Base-by-base conservation (phyloP, 352 stramenopile species). In the Elongisporangium prolatum region DNA sequence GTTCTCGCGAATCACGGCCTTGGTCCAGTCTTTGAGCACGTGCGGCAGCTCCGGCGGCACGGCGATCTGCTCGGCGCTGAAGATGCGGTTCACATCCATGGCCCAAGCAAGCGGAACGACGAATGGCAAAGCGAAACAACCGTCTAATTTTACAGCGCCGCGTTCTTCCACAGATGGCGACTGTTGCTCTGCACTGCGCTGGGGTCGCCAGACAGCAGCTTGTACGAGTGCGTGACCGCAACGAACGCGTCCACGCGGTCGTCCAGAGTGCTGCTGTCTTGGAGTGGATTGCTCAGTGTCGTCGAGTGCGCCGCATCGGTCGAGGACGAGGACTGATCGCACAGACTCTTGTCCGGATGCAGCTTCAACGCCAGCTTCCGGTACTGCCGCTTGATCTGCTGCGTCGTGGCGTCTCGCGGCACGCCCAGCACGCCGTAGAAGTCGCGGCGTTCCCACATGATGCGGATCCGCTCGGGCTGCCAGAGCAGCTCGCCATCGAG, bases 31-130 rank as follows among this genome's bases (percentile, higher is more conserved):
- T 63, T 97, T 97, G 37, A 97, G 69, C 51, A 97, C 74, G 6
- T 76, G 64, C 22, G 89, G 88, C 13, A 97, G 73, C 44, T 97
- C 91, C 0, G 86, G 75, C 9, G 86, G 82, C 66, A 97, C 88
- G 0, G 79, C 85, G 62, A 97, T 97, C 64, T 97, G 91, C 70
- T 97, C 89, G 9, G 89, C 89, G 49, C 77, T 92, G 63, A 97
- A 97, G 51, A 97, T 97, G 52, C 89, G 84, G 62, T 96, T 97
- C 68, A 94, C 85, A 59, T 97, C 88, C 89, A 97, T 97, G 3
- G 24, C 24, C 24, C 7, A 7, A 7, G 24, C 4, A 34, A 7
- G 24, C 3, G 24, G 24, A 34, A 34, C 3, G 3, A 7, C 4
- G 24, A 34, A 34, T 34, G 24, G 24, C 24, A 34, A 34, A 34